These are phyloP conservation scores for Nicotiana sylvestris DNA, from an alignment of 257 asterid genomes.

Conservation along the genomic window DNA sequence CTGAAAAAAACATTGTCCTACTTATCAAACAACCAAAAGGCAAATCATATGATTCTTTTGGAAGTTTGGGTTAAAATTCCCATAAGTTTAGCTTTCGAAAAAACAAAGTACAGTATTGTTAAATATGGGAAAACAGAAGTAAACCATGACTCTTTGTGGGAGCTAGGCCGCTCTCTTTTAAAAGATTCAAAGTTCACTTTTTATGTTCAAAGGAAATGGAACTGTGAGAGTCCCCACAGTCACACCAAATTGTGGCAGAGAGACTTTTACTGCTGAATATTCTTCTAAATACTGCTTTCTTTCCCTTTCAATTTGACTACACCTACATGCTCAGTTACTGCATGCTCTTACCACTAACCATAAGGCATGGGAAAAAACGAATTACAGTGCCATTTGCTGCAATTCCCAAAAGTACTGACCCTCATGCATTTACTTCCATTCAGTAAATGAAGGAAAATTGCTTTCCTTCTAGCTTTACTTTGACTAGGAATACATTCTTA, in stretches of 20 bases:
- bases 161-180: neutral
- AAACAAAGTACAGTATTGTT: too few species aligned
- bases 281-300: neutral
- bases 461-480: neutral
- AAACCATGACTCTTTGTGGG: neutral
- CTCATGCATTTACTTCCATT: neutral
- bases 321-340: neutral
- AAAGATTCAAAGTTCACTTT: neutral
- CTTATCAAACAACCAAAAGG: too few species aligned
- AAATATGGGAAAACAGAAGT: neutral
- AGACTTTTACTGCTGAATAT: neutral
- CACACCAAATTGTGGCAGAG: neutral
- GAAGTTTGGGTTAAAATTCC: too few species aligned
- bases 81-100: too few species aligned
- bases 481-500: too few species aligned
- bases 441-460: neutral
- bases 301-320: neutral
- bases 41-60: too few species aligned
- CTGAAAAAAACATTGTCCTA: too few species aligned
- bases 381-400: neutral
- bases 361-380: neutral
- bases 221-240: slow-evolving; percentile 8
- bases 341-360: neutral
- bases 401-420: neutral
- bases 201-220: neutral